These are phyloP conservation scores for Kodamaea sagamina DNA, from an alignment of 805 yeast genomes.

Conservation along the genomic window DNA sequence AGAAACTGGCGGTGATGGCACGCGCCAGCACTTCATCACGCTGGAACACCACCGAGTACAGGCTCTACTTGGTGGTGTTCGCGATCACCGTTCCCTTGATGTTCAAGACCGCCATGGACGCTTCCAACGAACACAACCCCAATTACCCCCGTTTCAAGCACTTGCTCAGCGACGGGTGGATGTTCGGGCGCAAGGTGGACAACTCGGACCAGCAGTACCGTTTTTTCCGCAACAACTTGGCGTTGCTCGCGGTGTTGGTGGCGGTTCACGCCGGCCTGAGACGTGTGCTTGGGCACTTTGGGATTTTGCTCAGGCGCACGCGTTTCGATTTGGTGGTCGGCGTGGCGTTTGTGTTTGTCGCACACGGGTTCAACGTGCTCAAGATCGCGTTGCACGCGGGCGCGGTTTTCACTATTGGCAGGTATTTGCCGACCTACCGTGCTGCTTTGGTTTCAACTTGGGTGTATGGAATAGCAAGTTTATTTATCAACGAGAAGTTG, in stretches of 20 bases:
- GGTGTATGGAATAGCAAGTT: constrained; percentile 75
- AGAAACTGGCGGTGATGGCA: constrained; percentile 32
- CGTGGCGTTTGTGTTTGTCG: constrained; percentile 60
- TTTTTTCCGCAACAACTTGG: constrained; percentile 81
- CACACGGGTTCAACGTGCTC: constrained; percentile 77
- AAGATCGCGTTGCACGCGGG: constrained; percentile 61
- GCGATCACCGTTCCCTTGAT: constrained; percentile 75
- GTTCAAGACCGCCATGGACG: constrained; percentile 79
- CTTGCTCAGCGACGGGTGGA: constrained; percentile 79
- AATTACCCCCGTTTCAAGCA: constrained; percentile 66
- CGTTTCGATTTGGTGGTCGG: constrained; percentile 78
- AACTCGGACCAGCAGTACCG: constrained; percentile 89
- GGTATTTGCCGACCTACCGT: constrained; percentile 32
- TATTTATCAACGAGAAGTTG: constrained; percentile 74
- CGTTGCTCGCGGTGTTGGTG: constrained; percentile 57
- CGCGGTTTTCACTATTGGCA: constrained; percentile 54
- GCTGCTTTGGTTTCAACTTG: constrained; percentile 56
- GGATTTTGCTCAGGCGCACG: constrained; percentile 39
- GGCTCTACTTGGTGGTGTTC: constrained; percentile 63
- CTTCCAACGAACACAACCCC: constrained; percentile 71
- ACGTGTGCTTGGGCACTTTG: constrained; percentile 24
- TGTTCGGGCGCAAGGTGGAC: constrained; percentile 86
- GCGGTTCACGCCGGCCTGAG: constrained; percentile 57
- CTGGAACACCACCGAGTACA: constrained; percentile 81
- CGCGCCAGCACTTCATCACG: constrained; percentile 48